Evolutionary conservation across 73 alveolate genomes (phyloP), one percentile per base, ranked within the genome.

Genomic region (Paramecium octaurelia): DNA sequence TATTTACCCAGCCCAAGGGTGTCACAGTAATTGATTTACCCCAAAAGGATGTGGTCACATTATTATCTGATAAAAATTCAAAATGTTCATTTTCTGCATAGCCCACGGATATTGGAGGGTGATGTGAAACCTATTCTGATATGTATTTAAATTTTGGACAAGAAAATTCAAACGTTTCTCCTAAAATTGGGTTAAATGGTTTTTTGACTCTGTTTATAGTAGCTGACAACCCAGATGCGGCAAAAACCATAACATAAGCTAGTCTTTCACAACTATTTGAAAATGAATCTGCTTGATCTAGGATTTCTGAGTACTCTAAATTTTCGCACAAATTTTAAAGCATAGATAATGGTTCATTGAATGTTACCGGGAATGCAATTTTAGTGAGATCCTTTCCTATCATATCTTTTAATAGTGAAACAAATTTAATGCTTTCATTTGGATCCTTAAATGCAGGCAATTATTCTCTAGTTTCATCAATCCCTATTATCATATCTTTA

Each of bases 111-210:
- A 97, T 95, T 16, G 99, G 99, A 21, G 99, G 99, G 58, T 98
- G 99, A 93, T 98, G 99, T 44, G 97, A 86, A 18, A 98, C 99
- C 85, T 98, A 96, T 83, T 98, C 99, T 8, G 99, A 96, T 8
- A 97, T 58, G 54, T 75, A 94, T 60, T 97, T 93, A 83, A 87
- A 97, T 10, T 90, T 86, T 21, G 89, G 69, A 43, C 95, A 95
- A 8, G 94, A 92, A 48, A 96, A 93, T 93, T 98, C 99, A 75
- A 57, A 98, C 0, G 99, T 97, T 95, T 97, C 99, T 42, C 97
- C 98, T 35, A 97, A 92, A 10, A 97, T 71, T 11, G 99, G 99
- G 92, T 97, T 97, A 89, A 97, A 97, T 71, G 96, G 94, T 92
- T 95, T 95, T 88, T 59, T 85, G 46, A 89, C 86, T 44, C 98